These are phyloP conservation scores for Gossypium mustelinum DNA, from an alignment of 345 rosid species.

Conservation along the genomic window DNA sequence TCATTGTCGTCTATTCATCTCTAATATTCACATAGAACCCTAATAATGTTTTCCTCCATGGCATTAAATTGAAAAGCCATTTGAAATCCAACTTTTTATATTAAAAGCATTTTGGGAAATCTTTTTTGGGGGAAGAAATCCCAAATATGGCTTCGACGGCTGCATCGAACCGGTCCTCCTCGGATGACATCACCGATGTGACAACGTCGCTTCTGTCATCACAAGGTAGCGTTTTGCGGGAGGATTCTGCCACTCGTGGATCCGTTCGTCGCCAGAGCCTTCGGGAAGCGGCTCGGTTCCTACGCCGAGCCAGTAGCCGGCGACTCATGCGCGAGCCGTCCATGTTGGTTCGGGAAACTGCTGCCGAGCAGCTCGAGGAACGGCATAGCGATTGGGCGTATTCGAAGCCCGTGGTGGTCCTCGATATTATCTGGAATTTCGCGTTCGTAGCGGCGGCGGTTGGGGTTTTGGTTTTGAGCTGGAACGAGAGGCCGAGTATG, in stretches of 20 bases:
- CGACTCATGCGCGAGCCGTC: constrained; percentile 90
- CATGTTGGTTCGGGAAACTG: constrained; percentile 87
- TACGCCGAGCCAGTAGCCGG: constrained; percentile 85
- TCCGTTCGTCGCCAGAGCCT: constrained; percentile 62
- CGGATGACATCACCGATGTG: constrained; percentile 57
- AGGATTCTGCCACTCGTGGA: constrained; percentile 29
- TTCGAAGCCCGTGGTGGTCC: constrained; percentile 82
- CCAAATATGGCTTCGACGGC: constrained; percentile 2
- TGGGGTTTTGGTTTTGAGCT: constrained; percentile 57
- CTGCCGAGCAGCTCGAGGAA: constrained; percentile 95
- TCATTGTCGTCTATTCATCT: background rate
- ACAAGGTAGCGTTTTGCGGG: constrained; percentile 19
- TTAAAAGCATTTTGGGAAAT: background rate
- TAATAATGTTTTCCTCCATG: background rate
- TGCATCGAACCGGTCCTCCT: constrained; percentile 34
- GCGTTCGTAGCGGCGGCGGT: constrained; percentile 74
- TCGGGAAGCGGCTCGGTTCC: constrained; percentile 73
- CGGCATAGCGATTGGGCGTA: constrained; percentile 98
- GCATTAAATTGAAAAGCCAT: background rate
- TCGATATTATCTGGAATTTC: constrained; percentile 80
- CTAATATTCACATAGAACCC: background rate
- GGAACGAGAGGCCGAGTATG: constrained; percentile 61
- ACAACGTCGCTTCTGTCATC: constrained; percentile 55
- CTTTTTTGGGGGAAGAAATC: background rate
- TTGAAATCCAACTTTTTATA: background rate